Percentiles rank a stretch among this genome's conserved stretches.
phyloP scores from a whole-genome alignment of 2,329 filamentous ascomycete species.

The Tolypocladium guangdongense region DNA sequence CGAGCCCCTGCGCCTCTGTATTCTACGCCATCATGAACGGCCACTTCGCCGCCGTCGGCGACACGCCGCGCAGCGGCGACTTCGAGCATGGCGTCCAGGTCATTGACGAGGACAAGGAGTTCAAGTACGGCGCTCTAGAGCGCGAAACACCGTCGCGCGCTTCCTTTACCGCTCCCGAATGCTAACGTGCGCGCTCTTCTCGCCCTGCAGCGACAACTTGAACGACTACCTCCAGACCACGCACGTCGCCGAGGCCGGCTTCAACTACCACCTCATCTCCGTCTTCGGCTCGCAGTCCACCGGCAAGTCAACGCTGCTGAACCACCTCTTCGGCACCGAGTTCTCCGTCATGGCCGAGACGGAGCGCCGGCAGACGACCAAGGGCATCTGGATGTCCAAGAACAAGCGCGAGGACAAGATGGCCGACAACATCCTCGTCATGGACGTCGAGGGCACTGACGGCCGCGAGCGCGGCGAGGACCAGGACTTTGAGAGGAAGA shows the following conservation, averaged over 20 bases:
- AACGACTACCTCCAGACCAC: constrained; percentile 72
- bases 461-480: constrained; percentile 93
- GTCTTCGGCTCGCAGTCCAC: constrained; percentile 98
- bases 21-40: constrained; percentile 52
- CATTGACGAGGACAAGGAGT: constrained; percentile 83
- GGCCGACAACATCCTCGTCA: constrained; percentile 96
- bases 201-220: constrained; percentile 52
- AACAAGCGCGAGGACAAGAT: constrained; percentile 70
- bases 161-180: background rate
- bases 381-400: constrained; percentile 99
- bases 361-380: constrained; percentile 91
- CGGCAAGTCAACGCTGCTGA: constrained; percentile 93
- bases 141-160: background rate
- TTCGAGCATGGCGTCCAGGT: constrained; percentile 96
- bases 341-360: constrained; percentile 98
- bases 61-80: constrained; percentile 49
- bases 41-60: constrained; percentile 66
- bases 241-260: constrained; percentile 75
- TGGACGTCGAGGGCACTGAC: constrained; percentile 98
- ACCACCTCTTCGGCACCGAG: constrained; percentile 87
- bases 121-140: constrained; percentile 55
- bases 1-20: constrained; percentile 1
- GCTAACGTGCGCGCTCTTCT: constrained; percentile 5
- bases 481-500: constrained; percentile 98
- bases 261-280: constrained; percentile 98